phyloP scores from a whole-genome alignment of 495 filamentous ascomycete species.

The Talaromyces stipitatus region DNA sequence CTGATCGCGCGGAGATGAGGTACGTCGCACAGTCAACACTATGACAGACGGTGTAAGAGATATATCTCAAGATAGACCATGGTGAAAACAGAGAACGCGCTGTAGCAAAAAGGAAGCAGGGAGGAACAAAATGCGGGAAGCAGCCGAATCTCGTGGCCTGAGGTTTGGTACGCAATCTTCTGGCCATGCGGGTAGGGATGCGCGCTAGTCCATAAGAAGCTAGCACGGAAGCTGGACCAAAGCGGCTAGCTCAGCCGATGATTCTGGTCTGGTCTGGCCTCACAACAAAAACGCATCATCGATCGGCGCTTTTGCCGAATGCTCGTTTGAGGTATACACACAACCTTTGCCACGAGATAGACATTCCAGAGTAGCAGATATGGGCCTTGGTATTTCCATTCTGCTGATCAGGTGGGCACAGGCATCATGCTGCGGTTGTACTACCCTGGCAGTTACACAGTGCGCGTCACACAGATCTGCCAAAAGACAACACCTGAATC shows the following conservation, averaged over 20 bases:
- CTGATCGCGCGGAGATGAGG: slow-evolving; percentile 7
- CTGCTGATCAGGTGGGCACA: background rate
- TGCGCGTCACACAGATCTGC: background rate
- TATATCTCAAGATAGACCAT: background rate
- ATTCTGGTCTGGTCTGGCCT: background rate
- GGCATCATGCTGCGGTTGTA: background rate
- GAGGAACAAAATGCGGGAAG: slow-evolving; percentile 4
- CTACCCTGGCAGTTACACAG: background rate
- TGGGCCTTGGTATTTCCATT: background rate
- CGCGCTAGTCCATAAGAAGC: slow-evolving; percentile 21
- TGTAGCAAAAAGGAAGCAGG: background rate
- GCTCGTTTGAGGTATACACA: background rate
- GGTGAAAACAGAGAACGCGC: background rate
- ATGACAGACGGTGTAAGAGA: background rate
- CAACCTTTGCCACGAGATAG: background rate
- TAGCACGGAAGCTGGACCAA: slow-evolving; percentile 2
- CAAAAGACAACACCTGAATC: background rate
- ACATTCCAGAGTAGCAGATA: background rate
- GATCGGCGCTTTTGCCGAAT: background rate
- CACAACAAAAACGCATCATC: background rate
- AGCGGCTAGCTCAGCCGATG: slow-evolving; percentile 7
- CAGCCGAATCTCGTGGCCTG: slow-evolving; percentile 3
- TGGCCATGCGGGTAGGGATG: background rate
- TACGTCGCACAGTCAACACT: slow-evolving; percentile 3
- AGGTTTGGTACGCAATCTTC: background rate